Conservation (phyloP, 345 rosid genomes). For the Hypericum perforatum region DNA sequence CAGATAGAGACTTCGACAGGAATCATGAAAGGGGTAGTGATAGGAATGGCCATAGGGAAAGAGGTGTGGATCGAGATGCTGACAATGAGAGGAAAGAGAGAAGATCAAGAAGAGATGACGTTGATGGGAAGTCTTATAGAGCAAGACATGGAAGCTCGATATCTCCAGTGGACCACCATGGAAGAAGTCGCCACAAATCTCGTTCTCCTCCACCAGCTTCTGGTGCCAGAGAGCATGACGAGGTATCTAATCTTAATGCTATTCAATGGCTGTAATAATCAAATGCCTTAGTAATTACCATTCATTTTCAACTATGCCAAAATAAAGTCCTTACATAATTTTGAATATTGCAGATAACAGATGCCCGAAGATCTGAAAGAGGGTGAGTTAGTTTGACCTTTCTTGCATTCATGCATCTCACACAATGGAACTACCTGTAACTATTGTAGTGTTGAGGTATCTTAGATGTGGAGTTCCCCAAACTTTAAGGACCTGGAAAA, state of each 20-base stretch:
- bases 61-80: constrained; percentile 31
- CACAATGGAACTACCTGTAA: too few species aligned
- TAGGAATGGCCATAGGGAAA: constrained; percentile 19
- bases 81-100: constrained; percentile 44
- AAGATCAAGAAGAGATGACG: constrained; percentile 48
- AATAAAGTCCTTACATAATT: constrained; percentile 5
- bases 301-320: constrained; percentile 4
- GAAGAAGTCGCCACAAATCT: constrained; percentile 48
- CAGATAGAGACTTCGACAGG: constrained; percentile 6
- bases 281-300: not conserved
- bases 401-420: not conserved
- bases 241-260: constrained; percentile 42
- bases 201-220: constrained; percentile 35
- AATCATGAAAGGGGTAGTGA: constrained; percentile 13
- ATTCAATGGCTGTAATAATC: not conserved
- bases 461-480: too few species aligned
- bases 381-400: constrained; percentile 25
- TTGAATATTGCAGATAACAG: constrained; percentile 36
- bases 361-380: constrained; percentile 34
- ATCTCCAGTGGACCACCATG: constrained; percentile 46
- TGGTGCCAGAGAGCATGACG: constrained; percentile 37
- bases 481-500: too few species aligned
- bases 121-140: constrained; percentile 35
- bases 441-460: too few species aligned
- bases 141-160: constrained; percentile 34